Conservation (phyloP, 352 stramenopile genomes). For the Phytophthora foliorum region DNA sequence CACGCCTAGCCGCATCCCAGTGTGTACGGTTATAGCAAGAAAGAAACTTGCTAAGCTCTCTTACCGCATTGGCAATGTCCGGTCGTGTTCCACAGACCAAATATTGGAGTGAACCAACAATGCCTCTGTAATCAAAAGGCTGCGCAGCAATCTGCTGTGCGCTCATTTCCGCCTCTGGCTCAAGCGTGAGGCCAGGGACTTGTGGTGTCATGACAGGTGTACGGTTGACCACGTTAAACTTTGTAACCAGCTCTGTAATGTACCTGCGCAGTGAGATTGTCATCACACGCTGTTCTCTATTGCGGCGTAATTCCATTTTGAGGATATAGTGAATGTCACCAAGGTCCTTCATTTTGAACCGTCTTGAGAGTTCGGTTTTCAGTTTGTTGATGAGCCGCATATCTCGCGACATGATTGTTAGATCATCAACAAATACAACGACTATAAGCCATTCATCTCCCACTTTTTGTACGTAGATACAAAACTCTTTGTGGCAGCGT, state of each 20-base stretch:
- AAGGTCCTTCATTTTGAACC: conserved; percentile 33
- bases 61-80: too few species aligned
- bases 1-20: too few species aligned
- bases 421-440: too few species aligned
- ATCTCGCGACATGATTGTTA: conserved; percentile 29
- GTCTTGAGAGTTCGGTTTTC: conserved; percentile 26
- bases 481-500: conserved; percentile 40
- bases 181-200: conserved; percentile 4
- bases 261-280: conserved; percentile 7
- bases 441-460: conserved; percentile 38
- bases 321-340: conserved; percentile 11
- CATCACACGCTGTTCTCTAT: conserved; percentile 8
- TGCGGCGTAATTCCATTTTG: conserved; percentile 6
- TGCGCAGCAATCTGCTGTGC: too few species aligned
- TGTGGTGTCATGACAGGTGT: conserved; percentile 10
- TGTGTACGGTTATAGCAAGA: too few species aligned
- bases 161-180: conserved; percentile 28
- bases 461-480: conserved; percentile 39
- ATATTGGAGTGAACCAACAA: too few species aligned
- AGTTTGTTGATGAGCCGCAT: conserved; percentile 22
- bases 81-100: too few species aligned
- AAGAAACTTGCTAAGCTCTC: conserved; percentile 37
- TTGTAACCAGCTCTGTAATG: conserved; percentile 1
- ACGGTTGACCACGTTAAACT: background rate
- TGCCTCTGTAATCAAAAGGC: too few species aligned